These are phyloP conservation scores for Flaveria ramosissima DNA, from an alignment of 129 eudicot species.

Conservation along the genomic window DNA sequence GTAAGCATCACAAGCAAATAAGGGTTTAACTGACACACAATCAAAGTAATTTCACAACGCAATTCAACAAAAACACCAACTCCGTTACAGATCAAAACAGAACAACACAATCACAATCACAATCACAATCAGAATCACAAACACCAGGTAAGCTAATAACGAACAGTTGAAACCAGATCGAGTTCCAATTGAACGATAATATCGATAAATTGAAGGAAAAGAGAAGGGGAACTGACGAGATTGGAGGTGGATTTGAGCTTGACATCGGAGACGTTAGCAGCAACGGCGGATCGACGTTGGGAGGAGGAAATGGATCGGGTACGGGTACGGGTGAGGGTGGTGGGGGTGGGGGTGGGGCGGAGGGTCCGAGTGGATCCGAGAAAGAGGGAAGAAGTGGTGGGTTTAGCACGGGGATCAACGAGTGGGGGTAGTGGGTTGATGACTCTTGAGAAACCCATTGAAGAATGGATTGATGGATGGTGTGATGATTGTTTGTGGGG, in stretches of 20 bases:
- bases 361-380: slow-evolving; percentile 20
- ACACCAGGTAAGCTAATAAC: background rate
- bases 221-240: slow-evolving; percentile 14
- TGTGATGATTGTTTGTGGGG: too few species aligned
- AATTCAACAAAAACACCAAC: background rate
- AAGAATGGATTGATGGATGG: background rate
- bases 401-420: background rate
- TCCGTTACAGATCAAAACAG: background rate
- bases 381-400: background rate
- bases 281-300: slow-evolving; percentile 20
- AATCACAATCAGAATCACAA: background rate
- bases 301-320: background rate
- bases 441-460: background rate
- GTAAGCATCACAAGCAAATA: background rate
- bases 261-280: slow-evolving; percentile 24
- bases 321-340: background rate
- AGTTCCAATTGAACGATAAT: background rate
- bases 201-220: background rate
- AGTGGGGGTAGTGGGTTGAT: background rate
- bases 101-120: background rate
- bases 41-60: background rate
- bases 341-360: background rate
- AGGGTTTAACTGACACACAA: background rate
- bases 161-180: background rate
- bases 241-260: slow-evolving; percentile 11